Conservation (phyloP, 2,329 filamentous ascomycete species). For the Trichoderma sp. region DNA sequence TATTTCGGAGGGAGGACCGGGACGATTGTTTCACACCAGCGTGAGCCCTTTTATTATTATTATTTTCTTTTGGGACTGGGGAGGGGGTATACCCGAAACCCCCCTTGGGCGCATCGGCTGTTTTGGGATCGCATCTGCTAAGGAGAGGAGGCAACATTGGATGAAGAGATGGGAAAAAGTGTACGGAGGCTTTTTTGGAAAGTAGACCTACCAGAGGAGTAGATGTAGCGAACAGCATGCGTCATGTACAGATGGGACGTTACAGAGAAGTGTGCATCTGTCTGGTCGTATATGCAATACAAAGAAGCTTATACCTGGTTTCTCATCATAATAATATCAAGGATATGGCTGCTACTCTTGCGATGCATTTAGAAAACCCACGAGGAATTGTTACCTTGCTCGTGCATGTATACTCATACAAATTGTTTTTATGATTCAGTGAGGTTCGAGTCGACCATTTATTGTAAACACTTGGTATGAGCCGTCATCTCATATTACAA, state of each 20-base stretch:
- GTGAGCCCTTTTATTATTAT: conserved; percentile 26
- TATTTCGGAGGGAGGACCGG: conserved; percentile 25
- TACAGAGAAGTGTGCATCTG: not conserved
- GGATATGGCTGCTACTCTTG: not conserved
- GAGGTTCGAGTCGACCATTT: not conserved
- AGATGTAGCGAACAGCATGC: conserved; percentile 22
- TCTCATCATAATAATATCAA: not conserved
- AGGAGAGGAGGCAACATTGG: conserved; percentile 1
- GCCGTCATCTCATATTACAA: not conserved
- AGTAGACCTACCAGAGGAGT: not conserved
- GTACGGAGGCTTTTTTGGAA: not conserved
- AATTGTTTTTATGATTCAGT: not conserved
- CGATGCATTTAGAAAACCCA: not conserved
- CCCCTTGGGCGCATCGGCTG: conserved; percentile 22
- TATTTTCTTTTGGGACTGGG: conserved; percentile 25
- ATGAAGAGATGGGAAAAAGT: conserved; percentile 16
- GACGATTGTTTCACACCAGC: conserved; percentile 26
- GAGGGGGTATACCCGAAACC: conserved; percentile 20
- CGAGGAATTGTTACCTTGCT: not conserved
- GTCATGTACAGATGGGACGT: not conserved
- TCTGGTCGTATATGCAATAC: not conserved
- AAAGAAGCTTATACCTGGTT: not conserved
- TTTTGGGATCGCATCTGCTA: conserved; percentile 22
- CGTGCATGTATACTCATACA: not conserved
- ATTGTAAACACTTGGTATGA: not conserved